phyloP scores from a whole-genome alignment of 768 basidiomycete species.

The Krasilnikovozyma curviuscula region DNA sequence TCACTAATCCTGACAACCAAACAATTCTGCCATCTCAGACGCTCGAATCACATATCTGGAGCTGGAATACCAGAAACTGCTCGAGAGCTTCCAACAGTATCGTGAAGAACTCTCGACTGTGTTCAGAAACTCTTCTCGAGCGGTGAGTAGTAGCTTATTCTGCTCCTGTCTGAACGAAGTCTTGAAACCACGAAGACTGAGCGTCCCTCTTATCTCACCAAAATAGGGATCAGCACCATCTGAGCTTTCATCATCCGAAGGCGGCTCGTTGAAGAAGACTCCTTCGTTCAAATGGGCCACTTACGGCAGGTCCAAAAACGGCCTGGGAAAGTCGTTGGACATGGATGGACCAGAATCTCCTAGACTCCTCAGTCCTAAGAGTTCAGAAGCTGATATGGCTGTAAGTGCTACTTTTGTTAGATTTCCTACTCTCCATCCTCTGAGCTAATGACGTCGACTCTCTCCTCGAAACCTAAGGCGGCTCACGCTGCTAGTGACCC shows the following conservation, averaged over 20 bases:
- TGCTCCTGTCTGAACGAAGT: background rate
- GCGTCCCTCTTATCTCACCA: too few species aligned
- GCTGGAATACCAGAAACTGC: conserved; percentile 55
- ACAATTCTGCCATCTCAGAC: conserved; percentile 30
- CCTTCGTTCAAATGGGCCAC: conserved; percentile 79
- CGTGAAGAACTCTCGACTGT: conserved; percentile 14
- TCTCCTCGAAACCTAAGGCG: too few species aligned
- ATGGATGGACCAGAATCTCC: background rate
- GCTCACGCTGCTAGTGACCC: too few species aligned
- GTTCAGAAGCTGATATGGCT: conserved; percentile 1
- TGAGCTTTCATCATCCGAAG: background rate
- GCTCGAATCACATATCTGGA: conserved; percentile 51
- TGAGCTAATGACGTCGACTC: too few species aligned
- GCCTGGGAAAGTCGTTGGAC: conserved; percentile 30
- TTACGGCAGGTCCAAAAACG: conserved; percentile 33
- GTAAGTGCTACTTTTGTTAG: background rate
- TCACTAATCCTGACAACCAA: conserved; percentile 9
- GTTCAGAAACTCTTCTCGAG: background rate
- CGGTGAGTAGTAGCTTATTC: background rate
- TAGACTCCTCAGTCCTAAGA: background rate
- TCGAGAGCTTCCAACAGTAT: conserved; percentile 32
- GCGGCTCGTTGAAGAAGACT: conserved; percentile 39
- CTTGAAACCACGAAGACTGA: too few species aligned
- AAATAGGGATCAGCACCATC: background rate
- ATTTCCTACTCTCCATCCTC: background rate